Base-by-base conservation (phyloP, 768 basidiomycete species). In the Calocybe gangraenosa region DNA sequence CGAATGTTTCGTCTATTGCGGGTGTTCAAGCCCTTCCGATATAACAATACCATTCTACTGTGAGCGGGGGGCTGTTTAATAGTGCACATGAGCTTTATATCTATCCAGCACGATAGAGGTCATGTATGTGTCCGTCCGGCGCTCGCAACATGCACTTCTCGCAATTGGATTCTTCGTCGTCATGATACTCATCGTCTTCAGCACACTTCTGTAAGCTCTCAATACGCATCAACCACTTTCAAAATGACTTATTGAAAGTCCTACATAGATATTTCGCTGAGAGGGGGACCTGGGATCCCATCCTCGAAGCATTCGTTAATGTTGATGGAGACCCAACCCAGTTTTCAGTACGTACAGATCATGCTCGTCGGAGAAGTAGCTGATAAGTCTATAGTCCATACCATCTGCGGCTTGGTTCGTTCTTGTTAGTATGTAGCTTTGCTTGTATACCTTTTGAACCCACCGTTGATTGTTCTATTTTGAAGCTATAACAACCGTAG, bases 141-240 rank as follows among this genome's bases (percentile, higher is more conserved):
- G 90, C 48, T 92, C 89, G 0, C 85, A 90, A 52, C 88, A 94
- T 54, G 92, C 92, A 0, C 71, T 93, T 0, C 74, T 92, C 2
- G 92, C 92, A 0, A 81, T 95, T 15, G 78, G 80, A 2, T 95
- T 94, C 64, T 94, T 95, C 66, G 86, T 94, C 11, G 65, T 84
- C 42, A 92, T 92, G 82, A 79, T 90, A 1, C 70, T 95, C 32
- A 81, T 90, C 1, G 81, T 94, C 6, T 94, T 92, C 62, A 91
- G 90, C 50, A 94, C 92, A 0, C 69, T 93, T 11, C 58, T 94
- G 82, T 87, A 53, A 41, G 84, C 67, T 3, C 17, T 35, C 37
- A 9, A 21, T 17, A n/a, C n/a, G n/a, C n/a, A n/a, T n/a, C n/a
- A n/a, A n/a, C n/a, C n/a, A n/a, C 47, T 1, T 14, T 11, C 2